Evolutionary conservation across 108 stramenopile species (phyloP).

Genomic region (Ochromonas danica): DNA sequence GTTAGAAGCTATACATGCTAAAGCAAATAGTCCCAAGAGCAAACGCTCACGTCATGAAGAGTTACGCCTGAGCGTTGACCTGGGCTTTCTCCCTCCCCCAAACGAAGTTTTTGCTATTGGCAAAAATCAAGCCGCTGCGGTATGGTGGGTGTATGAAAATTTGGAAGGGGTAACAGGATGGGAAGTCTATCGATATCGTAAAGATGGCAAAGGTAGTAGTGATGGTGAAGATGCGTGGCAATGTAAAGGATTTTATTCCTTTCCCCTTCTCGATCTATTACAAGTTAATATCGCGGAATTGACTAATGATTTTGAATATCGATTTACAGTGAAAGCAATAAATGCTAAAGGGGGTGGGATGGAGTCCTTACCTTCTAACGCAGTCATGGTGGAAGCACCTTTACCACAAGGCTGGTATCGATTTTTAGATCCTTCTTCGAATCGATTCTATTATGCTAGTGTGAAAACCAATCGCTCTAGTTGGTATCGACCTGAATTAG

Average conservation of each 20-base stretch:
- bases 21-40: not conserved
- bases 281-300: not conserved
- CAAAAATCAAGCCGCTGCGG: slow-evolving; percentile 8
- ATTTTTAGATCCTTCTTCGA: not conserved
- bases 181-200: slow-evolving; percentile 28
- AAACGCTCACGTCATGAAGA: not conserved
- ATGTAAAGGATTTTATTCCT: not conserved
- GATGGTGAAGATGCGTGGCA: not conserved
- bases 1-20: not conserved
- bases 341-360: not conserved
- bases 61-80: not conserved
- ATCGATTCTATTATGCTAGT: not conserved
- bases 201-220: slow-evolving; percentile 16
- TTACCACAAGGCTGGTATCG: slow-evolving; percentile 7
- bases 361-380: not conserved
- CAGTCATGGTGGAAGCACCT: not conserved
- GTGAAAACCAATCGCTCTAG: slow-evolving; percentile 1
- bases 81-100: slow-evolving; percentile 19
- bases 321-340: slow-evolving; percentile 1
- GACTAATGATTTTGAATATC: slow-evolving; percentile 2
- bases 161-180: not conserved
- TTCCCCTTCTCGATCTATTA: not conserved
- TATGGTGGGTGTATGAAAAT: slow-evolving; percentile 31
- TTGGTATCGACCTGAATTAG: not conserved
- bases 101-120: not conserved